Evolutionary conservation across 2,329 filamentous ascomycete species (phyloP).

Genomic region (Eurotiales sp.): DNA sequence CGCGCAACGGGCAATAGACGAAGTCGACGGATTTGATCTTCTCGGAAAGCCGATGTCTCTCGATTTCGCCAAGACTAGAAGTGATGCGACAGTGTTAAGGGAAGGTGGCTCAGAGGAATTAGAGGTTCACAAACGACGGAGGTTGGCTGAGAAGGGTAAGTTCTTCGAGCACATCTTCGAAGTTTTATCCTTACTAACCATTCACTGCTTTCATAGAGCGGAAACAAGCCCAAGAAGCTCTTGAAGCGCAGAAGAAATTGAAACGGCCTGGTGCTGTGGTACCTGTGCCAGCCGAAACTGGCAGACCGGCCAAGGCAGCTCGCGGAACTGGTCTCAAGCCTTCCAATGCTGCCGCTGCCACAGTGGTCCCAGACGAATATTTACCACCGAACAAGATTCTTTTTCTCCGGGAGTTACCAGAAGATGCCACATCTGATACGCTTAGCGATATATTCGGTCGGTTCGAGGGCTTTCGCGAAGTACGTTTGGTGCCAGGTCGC

Average conservation of each 20-base stretch:
- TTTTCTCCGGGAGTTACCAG: slow-evolving; percentile 87
- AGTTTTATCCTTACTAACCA: slow-evolving; percentile 13
- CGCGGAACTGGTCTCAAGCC: slow-evolving; percentile 73
- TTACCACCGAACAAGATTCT: slow-evolving; percentile 95
- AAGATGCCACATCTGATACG: slow-evolving; percentile 76
- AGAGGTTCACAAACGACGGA: slow-evolving; percentile 77
- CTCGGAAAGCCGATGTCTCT: slow-evolving; percentile 88
- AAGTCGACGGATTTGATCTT: slow-evolving; percentile 86
- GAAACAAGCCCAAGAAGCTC: slow-evolving; percentile 78
- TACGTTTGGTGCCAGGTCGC: slow-evolving; percentile 80
- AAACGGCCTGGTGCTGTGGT: slow-evolving; percentile 57
- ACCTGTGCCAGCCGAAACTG: slow-evolving; percentile 35
- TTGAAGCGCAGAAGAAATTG: slow-evolving; percentile 72
- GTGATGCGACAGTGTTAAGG: slow-evolving; percentile 78
- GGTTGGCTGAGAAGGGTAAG: slow-evolving; percentile 83
- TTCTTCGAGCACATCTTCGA: slow-evolving; percentile 5
- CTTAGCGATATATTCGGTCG: slow-evolving; percentile 77
- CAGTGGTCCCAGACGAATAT: slow-evolving; percentile 93
- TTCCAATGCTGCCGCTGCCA: slow-evolving; percentile 61
- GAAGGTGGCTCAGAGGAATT: slow-evolving; percentile 75
- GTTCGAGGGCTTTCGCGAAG: slow-evolving; percentile 92
- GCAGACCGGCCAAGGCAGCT: slow-evolving; percentile 67
- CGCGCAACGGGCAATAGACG: slow-evolving; percentile 78
- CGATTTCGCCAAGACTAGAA: slow-evolving; percentile 74
- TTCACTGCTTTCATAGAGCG: slow-evolving; percentile 46